phyloP scores from a whole-genome alignment of 2,329 filamentous ascomycete genomes.

The Dryadomyces sulphureus region DNA sequence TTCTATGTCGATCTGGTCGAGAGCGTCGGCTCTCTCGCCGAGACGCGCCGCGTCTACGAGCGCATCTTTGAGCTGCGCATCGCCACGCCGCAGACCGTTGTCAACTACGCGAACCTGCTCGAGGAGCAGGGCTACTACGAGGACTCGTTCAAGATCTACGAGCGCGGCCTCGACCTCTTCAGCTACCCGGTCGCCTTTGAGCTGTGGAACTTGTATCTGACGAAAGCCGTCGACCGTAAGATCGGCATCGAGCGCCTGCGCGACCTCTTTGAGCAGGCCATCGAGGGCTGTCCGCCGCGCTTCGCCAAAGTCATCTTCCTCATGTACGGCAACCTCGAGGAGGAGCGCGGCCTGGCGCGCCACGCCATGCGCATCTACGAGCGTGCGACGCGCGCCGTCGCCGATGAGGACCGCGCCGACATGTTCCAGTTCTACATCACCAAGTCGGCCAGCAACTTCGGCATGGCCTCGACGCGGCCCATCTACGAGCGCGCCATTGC shows the following conservation, averaged over 20 bases:
- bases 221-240: constrained; percentile 90
- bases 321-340: constrained; percentile 96
- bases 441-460: constrained; percentile 84
- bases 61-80: constrained; percentile 96
- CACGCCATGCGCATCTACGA: constrained; percentile 99
- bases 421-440: constrained; percentile 99
- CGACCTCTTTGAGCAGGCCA: constrained; percentile 92
- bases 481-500: constrained; percentile 96
- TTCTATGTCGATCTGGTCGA: constrained; percentile 98
- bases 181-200: constrained; percentile 97
- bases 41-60: constrained; percentile 90
- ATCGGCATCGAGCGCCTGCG: constrained; percentile 88
- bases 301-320: constrained; percentile 94
- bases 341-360: constrained; percentile 83
- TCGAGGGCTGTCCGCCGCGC: constrained; percentile 86
- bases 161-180: constrained; percentile 93
- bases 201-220: constrained; percentile 95
- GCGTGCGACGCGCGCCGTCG: constrained; percentile 83
- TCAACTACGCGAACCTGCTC: constrained; percentile 92
- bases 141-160: constrained; percentile 95
- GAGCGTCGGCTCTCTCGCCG: constrained; percentile 78
- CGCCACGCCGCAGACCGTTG: constrained; percentile 92
- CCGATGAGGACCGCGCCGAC: constrained; percentile 84
- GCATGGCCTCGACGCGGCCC: constrained; percentile 79
- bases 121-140: constrained; percentile 94